phyloP scores from a whole-genome alignment of 495 filamentous ascomycete genomes.

The Terfezia claveryi region DNA sequence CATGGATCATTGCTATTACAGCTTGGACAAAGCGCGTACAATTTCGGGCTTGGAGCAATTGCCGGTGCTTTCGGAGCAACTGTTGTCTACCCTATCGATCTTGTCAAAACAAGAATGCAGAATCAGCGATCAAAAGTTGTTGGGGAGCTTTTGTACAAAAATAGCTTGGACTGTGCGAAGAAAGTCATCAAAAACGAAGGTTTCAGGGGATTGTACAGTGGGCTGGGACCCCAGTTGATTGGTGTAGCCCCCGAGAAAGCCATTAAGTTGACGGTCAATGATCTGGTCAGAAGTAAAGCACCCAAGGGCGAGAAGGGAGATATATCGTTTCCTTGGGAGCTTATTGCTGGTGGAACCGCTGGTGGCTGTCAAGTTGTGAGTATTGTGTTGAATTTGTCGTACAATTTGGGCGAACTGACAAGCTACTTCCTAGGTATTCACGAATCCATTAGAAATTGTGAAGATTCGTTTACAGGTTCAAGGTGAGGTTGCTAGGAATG shows the following conservation, averaged over 20 bases:
- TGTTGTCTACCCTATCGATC: constrained; percentile 96
- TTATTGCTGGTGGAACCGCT: constrained; percentile 73
- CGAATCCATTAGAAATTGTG: constrained; percentile 94
- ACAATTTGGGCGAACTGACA: not conserved
- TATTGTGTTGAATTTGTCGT: constrained; percentile 30
- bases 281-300: constrained; percentile 58
- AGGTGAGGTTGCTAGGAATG: constrained; percentile 77
- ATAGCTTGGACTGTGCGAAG: constrained; percentile 75
- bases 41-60: constrained; percentile 68
- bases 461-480: constrained; percentile 97
- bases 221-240: constrained; percentile 81
- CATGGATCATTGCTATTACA: constrained; percentile 30
- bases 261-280: constrained; percentile 96
- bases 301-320: constrained; percentile 52
- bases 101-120: constrained; percentile 97
- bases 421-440: constrained; percentile 30
- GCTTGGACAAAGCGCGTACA: constrained; percentile 59
- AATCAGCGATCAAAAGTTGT: constrained; percentile 69
- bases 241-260: constrained; percentile 94
- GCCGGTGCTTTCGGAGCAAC: constrained; percentile 95
- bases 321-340: constrained; percentile 49
- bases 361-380: constrained; percentile 77
- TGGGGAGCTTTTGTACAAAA: constrained; percentile 80
- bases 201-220: constrained; percentile 71
- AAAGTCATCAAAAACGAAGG: constrained; percentile 91